These are phyloP conservation scores for Taphrina confusa DNA, from an alignment of 1,139 yeast species.

Conservation along the genomic window DNA sequence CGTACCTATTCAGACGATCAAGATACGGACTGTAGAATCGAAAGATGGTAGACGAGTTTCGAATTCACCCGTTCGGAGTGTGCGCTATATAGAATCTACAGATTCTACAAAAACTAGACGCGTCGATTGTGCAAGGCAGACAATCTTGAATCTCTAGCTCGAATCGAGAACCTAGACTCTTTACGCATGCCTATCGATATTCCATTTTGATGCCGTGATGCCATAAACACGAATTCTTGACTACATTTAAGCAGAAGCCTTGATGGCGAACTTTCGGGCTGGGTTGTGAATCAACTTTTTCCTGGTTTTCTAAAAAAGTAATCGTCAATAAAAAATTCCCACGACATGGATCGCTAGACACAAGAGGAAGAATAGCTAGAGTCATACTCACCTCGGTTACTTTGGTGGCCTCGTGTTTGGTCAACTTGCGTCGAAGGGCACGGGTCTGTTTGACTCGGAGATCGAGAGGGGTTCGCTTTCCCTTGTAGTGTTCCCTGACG, in stretches of 20 bases:
- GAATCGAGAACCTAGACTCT: no score
- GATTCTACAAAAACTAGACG: no score
- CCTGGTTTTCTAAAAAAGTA: conserved; percentile 62
- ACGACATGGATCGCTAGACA: conserved; percentile 3
- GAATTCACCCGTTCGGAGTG: no score
- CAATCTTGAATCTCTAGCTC: no score
- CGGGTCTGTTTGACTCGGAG: conserved; percentile 99
- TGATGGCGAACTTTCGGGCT: conserved; percentile 31
- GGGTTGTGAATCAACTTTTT: conserved; percentile 36
- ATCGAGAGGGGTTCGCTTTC: conserved; percentile 98
- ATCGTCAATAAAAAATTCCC: not conserved
- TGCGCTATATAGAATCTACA: no score
- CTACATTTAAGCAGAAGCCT: conserved; percentile 20
- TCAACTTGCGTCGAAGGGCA: conserved; percentile 97
- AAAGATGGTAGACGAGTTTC: no score
- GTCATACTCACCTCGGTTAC: conserved; percentile 62
- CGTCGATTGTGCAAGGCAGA: no score
- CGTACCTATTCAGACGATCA: no score
- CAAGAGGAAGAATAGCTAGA: conserved; percentile 27
- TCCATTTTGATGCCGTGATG: no score
- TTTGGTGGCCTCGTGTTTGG: conserved; percentile 94
- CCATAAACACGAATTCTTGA: no score
- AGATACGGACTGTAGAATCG: no score
- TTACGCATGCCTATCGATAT: no score
- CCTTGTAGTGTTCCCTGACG: conserved; percentile 89